Evolutionary conservation across 1,139 yeast genomes (phyloP).

Genomic region (Diutina siamensis): DNA sequence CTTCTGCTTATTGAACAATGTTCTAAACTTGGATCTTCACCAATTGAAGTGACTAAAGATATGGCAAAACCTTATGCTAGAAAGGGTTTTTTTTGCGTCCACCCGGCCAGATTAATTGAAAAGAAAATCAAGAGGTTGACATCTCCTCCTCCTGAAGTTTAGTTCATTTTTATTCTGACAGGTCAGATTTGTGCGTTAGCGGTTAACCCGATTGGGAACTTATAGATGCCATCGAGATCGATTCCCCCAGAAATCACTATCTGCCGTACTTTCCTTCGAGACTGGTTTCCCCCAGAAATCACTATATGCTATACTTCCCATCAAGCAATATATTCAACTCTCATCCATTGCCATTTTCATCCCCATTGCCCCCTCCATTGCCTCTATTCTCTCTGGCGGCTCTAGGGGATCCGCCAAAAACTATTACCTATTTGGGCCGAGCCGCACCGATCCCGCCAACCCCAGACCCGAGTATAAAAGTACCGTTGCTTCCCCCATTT

Average conservation of each 20-base stretch:
- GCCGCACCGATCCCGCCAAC: background rate
- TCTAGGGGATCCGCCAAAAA: background rate
- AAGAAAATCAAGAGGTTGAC: conserved; percentile 22
- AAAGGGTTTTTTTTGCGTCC: conserved; percentile 49
- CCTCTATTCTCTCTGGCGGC: background rate
- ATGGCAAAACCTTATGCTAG: conserved; percentile 52
- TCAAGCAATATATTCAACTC: too few relatives aligned
- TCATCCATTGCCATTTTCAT: too few relatives aligned
- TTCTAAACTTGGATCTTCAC: conserved; percentile 30
- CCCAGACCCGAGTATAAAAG: background rate
- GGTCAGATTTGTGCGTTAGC: too few relatives aligned
- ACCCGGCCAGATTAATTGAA: conserved; percentile 42
- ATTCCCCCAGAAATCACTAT: background rate
- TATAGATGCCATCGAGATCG: background rate
- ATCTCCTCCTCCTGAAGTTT: background rate
- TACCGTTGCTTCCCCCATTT: background rate
- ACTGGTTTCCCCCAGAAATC: too few relatives aligned
- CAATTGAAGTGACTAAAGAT: conserved; percentile 36
- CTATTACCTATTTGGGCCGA: background rate
- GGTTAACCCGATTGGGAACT: background rate
- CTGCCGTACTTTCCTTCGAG: too few relatives aligned
- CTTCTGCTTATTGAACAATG: conserved; percentile 38
- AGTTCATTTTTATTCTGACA: too few relatives aligned
- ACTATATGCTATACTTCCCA: too few relatives aligned
- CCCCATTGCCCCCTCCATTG: too few relatives aligned